These are phyloP conservation scores for Darksidea phi DNA, from an alignment of 495 filamentous ascomycete species.

Conservation along the genomic window DNA sequence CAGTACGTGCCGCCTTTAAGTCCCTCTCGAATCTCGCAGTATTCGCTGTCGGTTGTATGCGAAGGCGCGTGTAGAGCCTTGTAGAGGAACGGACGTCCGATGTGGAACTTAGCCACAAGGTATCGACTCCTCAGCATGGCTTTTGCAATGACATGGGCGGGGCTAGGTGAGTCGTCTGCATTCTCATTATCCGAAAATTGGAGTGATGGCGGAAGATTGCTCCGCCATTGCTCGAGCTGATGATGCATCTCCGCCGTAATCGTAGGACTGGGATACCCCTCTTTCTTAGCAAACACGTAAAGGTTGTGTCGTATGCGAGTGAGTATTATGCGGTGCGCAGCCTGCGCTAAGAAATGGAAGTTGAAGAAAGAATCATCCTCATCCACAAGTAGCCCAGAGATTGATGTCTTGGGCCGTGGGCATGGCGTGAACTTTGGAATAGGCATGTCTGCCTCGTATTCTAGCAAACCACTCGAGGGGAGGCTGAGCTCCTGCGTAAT, in stretches of 20 bases:
- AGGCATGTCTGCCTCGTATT: conserved; percentile 33
- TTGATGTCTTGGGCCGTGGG: conserved; percentile 23
- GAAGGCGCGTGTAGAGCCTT: conserved; percentile 32
- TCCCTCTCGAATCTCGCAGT: conserved; percentile 8
- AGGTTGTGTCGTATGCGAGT: conserved; percentile 29
- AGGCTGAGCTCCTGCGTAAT: conserved; percentile 34
- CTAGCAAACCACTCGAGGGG: conserved; percentile 20
- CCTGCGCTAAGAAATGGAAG: conserved; percentile 36
- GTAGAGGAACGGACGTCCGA: conserved; percentile 34
- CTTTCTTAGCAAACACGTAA: conserved; percentile 27
- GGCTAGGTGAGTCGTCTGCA: conserved; percentile 20
- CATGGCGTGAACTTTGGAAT: conserved; percentile 31
- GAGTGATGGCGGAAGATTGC: conserved; percentile 29
- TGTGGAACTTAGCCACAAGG: conserved; percentile 34
- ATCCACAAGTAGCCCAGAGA: conserved; percentile 8
- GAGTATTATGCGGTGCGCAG: conserved; percentile 29
- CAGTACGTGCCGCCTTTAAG: conserved; percentile 29
- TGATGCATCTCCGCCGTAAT: conserved; percentile 31
- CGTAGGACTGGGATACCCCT: conserved; percentile 16
- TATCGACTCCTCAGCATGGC: conserved; percentile 34
- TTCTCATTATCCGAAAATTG: conserved; percentile 28
- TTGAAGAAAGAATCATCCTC: conserved; percentile 36
- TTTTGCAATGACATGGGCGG: conserved; percentile 32
- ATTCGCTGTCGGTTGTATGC: conserved; percentile 17
- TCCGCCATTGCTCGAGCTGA: conserved; percentile 35